Base-by-base conservation (phyloP, 2,329 filamentous ascomycete species). In the Conoideocrella luteorostrata region DNA sequence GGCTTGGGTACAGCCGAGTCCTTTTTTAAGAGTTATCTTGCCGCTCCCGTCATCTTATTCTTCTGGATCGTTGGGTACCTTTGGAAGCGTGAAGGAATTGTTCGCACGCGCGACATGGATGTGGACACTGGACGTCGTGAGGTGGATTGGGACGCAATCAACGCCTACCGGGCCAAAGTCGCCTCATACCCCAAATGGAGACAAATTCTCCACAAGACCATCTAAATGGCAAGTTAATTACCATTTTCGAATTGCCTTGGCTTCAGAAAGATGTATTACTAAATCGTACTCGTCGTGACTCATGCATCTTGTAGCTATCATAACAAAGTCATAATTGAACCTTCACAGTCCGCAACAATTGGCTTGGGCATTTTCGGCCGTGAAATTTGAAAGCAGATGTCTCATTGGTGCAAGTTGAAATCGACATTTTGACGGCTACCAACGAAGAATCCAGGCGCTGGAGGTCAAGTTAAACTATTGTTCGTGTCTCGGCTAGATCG, bases 61-160 rank as follows among this genome's bases (percentile, higher is more conserved):
- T 81, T 81, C 65, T 81, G 76, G 72, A 50, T 66, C 34, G 56
- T 66, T 39, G 78, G 81, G 3, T 86, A 75, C 58, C 33, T 78
- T 48, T 86, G 82, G 82, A 86, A 86, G 70, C 69, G 79, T 38
- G 61, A 70, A 42, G 75, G 74, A 21, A 84, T 77, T 75, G 65
- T 82, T 47, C 70, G 62, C 26, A 68, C 75, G 2, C 59, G 67
- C 26, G 66, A 85, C 48, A 85, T 88, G 50, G 82, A 87, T 52
- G 70, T 87, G 43, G 82, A 86, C 57, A 75, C 73, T 44, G 82
- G 80, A 42, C 75, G 82, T 45, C 74, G 82, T 50, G 75, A 80
- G 62, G 71, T 84, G 45, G 75, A 86, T 57, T 84, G 78, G 78
- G 78, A 82, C 10, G 65, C 66, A 32, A 80, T 83, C 63, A 74